Percentiles rank a stretch among this genome's conserved stretches.
These are phyloP conservation scores for Erigeron canadensis DNA, from an alignment of 129 eudicot genomes.

Conservation along the genomic window DNA sequence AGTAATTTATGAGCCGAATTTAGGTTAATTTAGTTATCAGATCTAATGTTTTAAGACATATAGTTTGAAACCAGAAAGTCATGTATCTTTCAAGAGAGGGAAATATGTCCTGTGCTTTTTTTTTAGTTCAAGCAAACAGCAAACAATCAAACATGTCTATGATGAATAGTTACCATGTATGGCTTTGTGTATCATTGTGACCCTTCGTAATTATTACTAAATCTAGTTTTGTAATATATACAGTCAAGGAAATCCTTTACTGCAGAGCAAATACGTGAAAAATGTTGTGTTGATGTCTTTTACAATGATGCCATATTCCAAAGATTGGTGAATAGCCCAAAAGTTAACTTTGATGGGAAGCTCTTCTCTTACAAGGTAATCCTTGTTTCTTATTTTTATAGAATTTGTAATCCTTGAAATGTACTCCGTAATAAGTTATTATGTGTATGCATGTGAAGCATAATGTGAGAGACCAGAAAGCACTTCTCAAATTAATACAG, in stretches of 20 bases:
- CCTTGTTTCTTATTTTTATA: neutral
- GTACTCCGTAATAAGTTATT: neutral
- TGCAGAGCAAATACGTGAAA: slow-evolving; percentile 48
- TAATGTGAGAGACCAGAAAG: slow-evolving; percentile 46
- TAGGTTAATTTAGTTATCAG: no score
- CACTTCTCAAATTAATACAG: slow-evolving; percentile 44
- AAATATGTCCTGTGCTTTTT: no score
- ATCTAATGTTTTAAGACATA: no score
- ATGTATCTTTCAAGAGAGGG: no score
- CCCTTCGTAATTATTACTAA: neutral
- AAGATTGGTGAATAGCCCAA: slow-evolving; percentile 72
- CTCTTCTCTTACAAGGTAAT: slow-evolving; percentile 85
- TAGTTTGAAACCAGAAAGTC: no score
- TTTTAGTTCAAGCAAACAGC: neutral
- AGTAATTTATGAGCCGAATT: no score
- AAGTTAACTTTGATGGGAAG: slow-evolving; percentile 70
- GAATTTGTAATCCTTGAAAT: neutral
- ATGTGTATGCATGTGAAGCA: slow-evolving; percentile 59
- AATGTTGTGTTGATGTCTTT: slow-evolving; percentile 60
- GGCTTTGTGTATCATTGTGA: neutral
- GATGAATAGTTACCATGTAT: neutral
- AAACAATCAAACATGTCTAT: neutral
- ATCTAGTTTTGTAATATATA: slow-evolving; percentile 21
- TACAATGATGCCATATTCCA: slow-evolving; percentile 75
- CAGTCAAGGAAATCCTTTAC: slow-evolving; percentile 54